Evolutionary conservation across 2,329 filamentous ascomycete species (phyloP).

Genomic region (Coniella lustricola): DNA sequence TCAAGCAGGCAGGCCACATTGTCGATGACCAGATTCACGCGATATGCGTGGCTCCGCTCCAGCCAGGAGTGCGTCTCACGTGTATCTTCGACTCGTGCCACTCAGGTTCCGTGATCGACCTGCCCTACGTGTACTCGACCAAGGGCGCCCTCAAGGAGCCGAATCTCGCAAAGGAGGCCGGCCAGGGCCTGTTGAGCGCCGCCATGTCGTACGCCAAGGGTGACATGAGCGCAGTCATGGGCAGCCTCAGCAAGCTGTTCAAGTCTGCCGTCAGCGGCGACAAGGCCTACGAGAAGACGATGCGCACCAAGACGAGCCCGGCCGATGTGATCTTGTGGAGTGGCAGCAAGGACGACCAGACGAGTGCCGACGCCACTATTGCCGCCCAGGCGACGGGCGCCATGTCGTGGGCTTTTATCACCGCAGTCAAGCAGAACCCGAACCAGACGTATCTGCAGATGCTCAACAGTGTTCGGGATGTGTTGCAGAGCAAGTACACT

Average conservation of each 20-base stretch:
- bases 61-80: constrained; percentile 75
- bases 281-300: constrained; percentile 69
- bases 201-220: constrained; percentile 75
- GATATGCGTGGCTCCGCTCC: constrained; percentile 69
- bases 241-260: constrained; percentile 72
- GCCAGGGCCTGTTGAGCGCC: constrained; percentile 62
- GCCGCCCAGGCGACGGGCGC: constrained; percentile 85
- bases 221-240: constrained; percentile 75
- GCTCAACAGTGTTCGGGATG: constrained; percentile 89
- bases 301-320: constrained; percentile 84
- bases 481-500: constrained; percentile 76
- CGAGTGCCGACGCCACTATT: constrained; percentile 88
- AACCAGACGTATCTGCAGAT: constrained; percentile 95
- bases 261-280: constrained; percentile 80
- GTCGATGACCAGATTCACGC: constrained; percentile 74
- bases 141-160: constrained; percentile 76
- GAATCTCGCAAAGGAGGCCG: constrained; percentile 73
- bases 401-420: constrained; percentile 98
- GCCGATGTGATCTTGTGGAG: constrained; percentile 98
- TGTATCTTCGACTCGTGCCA: constrained; percentile 80
- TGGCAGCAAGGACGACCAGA: constrained; percentile 92
- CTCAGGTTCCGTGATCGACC: constrained; percentile 65
- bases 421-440: constrained; percentile 81
- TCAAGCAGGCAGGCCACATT: constrained; percentile 61
- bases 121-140: constrained; percentile 75